Base-by-base conservation (phyloP, 2,329 filamentous ascomycete genomes). In the Fusarium sp. region DNA sequence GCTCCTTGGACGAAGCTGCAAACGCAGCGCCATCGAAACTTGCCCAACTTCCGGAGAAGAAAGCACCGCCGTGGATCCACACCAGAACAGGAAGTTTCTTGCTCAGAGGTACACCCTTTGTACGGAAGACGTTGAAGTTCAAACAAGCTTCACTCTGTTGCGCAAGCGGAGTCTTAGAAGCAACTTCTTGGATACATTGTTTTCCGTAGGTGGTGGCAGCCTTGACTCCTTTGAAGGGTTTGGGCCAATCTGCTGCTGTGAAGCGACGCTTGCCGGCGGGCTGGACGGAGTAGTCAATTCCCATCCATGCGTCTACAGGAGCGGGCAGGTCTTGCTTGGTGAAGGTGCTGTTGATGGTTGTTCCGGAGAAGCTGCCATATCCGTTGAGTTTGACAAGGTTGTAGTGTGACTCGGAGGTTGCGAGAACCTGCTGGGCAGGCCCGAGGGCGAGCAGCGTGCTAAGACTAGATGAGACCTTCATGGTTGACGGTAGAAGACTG, bases 221-320 rank as follows among this genome's bases (percentile, higher is more conserved):
- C 60, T 78, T 81, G 10, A 80, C 74, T 0, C 82, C 83, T 3
- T 80, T 74, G 48, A 85, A 84, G 2, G 78, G 67, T 6, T 68
- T 66, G 0, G 84, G 83, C 79, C 78, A 82, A 24, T 78, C 75
- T 22, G 83, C 76, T 0, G 81, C 77, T 15, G 72, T 75, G 58
- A 85, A 85, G 10, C 84, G 81, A 16, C 74, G 65, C 5, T 81
- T 74, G 8, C 80, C 82, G 2, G 80, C 78, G 0, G 82, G 83
- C 30, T 82, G 81, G 1, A 75, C 74, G 1, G 84, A 79, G 51
- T 84, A 86, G 69, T 84, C 81, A 32, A 85, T 80, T 4, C 83
- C 82, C 8, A 85, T 74, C 84, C 83, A 86, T 0, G 84, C 83
- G 65, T 85, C 82, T 3, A 85, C 80, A 0, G 78, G 30, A 1